Conservation (phyloP, 164 flowering plant genomes). For the Annona squamosa region DNA sequence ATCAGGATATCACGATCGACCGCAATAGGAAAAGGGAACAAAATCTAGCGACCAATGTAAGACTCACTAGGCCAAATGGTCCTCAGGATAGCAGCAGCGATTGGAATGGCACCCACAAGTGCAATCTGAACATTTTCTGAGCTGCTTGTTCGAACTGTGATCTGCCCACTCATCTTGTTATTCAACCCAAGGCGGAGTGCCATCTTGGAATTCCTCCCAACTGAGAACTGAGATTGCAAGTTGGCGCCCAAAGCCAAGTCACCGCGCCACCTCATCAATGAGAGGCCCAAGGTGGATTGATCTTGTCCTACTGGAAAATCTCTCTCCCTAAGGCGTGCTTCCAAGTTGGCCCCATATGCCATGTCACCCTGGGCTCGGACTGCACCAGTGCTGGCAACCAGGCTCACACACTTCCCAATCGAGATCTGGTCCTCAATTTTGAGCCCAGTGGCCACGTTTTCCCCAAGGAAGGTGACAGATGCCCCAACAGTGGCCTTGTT, state of each 20-base stretch:
- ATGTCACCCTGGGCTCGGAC: constrained; percentile 66
- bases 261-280: constrained; percentile 91
- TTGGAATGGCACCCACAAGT: constrained; percentile 61
- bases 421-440: constrained; percentile 81
- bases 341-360: constrained; percentile 86
- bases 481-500: constrained; percentile 76
- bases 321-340: constrained; percentile 60
- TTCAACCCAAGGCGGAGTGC: constrained; percentile 73
- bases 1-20: constrained; percentile 1
- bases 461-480: constrained; percentile 78
- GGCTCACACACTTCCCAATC: constrained; percentile 55
- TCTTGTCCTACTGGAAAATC: constrained; percentile 87
- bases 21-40: background rate
- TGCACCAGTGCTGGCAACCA: constrained; percentile 80
- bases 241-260: constrained; percentile 80
- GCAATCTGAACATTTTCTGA: constrained; percentile 91
- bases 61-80: constrained; percentile 49
- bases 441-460: constrained; percentile 68
- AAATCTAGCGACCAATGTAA: constrained; percentile 49
- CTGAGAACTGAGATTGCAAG: constrained; percentile 65
- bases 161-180: constrained; percentile 86
- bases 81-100: constrained; percentile 51
- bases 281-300: constrained; percentile 64
- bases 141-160: constrained; percentile 73
- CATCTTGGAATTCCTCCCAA: constrained; percentile 72